Evolutionary conservation across 164 flowering plant genomes (phyloP), one percentile per base, ranked within the genome.

Genomic region (Sextonia rubra): DNA sequence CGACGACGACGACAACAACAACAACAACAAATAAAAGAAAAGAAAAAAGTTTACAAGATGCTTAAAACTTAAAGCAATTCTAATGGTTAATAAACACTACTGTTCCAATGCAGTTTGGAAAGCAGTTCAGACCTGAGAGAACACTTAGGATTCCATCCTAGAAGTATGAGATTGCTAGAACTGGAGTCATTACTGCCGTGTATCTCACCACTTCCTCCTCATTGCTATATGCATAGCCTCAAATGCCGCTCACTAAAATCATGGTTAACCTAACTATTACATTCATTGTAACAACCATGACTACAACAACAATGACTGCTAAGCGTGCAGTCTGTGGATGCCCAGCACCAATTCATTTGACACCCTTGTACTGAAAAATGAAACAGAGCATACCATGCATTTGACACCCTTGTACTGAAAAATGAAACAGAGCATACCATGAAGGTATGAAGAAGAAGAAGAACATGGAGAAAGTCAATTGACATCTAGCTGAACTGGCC

Each of bases 321-420:
- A 78, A 24, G 24, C 75, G 37, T 20, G 87, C 86, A 24, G 77
- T 69, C 48, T 74, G 71, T 17, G 84, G 81, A 49, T 74, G 78
- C 27, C 81, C 82, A 27, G 79, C 84, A 32, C 86, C 88, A n/a
- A n/a, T n/a, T n/a, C 86, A 70, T 82, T 84, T 64, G 88, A 80
- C 17, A 85, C 79, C 7, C 86, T 73, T 12, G 78, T 83, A 66
- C 86, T 85, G 64, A 60, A 71, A 29, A 73, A 5, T 32, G 44
- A 52, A 52, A 52, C 58, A 52, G 20, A 52, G n/a, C 20, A 52
- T 52, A 18, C 20, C 14, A 18, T 52, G 20, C 86, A 70, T 82
- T 84, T 64, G 88, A 80, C 17, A 85, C 79, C 7, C 86, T 73
- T 12, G 78, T 83, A 66, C 86, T 85, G 64, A 60, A 71, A 29